Base-by-base conservation (phyloP, 2,329 filamentous ascomycete genomes). In the Sclerotinia borealis region DNA sequence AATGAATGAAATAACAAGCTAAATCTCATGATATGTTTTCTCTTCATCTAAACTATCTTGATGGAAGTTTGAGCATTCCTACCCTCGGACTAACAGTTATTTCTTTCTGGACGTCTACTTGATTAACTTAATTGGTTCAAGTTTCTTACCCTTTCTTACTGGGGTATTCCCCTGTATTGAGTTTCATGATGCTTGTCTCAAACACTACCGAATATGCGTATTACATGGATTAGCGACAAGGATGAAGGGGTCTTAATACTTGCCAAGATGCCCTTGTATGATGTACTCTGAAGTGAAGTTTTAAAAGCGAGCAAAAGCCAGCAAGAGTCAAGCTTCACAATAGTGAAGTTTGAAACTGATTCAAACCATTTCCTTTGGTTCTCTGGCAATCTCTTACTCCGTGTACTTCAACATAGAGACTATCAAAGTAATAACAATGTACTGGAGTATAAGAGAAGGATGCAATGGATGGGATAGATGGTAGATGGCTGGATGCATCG, bases 101-200 rank as follows among this genome's bases (percentile, higher is more conserved):
- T 56, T 56, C 29, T 45, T 34, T 56, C 39, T 39, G 54, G 39
- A 56, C 29, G 54, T 56, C 54, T 56, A 34, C 54, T 56, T 34
- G 11, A 56, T 25, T 19, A 25, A 56, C 39, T 56, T 56, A 45
- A 56, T 45, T 56, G 54, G 39, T 36, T 34, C 39, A 7, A 56
- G n/a, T 54, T 31, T 36, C 39, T 55, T 56, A 31, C 60, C 50
- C 43, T 45, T 54, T 22, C 43, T 22, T 29, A 34, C 39, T 45
- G 34, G 39, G 54, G n/a, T 37, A 25, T 59, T 59, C 43, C 55
- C 54, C 54, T 56, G 60, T 41, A 15, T 22, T 29, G 31, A 31
- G 60, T 62, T 62, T 62, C 60, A 62, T 48, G 5, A 62, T 62
- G 41, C 60, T 48, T 22, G 50, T 56, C 36, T 48, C 41, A 62